A percentile compares a stretch with the other conserved stretches of the same genome.
These are phyloP conservation scores for Hymenoscyphus albidus DNA, from an alignment of 2,329 filamentous ascomycete species.

Conservation along the genomic window DNA sequence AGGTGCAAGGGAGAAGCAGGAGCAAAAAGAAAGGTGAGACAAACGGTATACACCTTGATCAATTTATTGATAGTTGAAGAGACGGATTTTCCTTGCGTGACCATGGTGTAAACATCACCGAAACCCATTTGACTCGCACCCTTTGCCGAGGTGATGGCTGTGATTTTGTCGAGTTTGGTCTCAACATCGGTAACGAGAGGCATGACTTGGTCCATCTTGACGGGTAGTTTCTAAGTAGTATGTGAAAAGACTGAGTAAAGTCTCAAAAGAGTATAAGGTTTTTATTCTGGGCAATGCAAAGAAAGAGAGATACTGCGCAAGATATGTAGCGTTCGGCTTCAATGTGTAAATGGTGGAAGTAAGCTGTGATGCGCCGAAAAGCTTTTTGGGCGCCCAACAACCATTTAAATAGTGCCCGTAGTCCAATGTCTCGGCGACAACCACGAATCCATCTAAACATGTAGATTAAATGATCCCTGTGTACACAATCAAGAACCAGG, in stretches of 20 bases:
- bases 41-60: slow-evolving; percentile 30
- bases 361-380: not conserved
- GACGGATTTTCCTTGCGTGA: slow-evolving; percentile 31
- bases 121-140: slow-evolving; percentile 24
- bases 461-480: not conserved
- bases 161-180: slow-evolving; percentile 22
- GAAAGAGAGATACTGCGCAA: no score
- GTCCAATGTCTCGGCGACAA: not conserved
- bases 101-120: slow-evolving; percentile 30
- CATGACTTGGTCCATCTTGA: slow-evolving; percentile 7
- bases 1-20: not conserved
- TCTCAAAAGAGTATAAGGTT: no score
- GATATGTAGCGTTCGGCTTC: not conserved
- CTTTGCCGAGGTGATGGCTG: slow-evolving; percentile 28
- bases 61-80: slow-evolving; percentile 30
- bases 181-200: slow-evolving; percentile 1
- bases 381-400: not conserved
- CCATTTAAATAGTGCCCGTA: not conserved
- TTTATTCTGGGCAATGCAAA: no score
- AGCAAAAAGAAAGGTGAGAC: not conserved
- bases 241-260: not conserved
- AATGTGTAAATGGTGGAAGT: not conserved
- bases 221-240: not conserved
- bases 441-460: not conserved
- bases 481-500: not conserved